Evolutionary conservation across 768 basidiomycete genomes (phyloP).

Genomic region (Suillus tomentosus): DNA sequence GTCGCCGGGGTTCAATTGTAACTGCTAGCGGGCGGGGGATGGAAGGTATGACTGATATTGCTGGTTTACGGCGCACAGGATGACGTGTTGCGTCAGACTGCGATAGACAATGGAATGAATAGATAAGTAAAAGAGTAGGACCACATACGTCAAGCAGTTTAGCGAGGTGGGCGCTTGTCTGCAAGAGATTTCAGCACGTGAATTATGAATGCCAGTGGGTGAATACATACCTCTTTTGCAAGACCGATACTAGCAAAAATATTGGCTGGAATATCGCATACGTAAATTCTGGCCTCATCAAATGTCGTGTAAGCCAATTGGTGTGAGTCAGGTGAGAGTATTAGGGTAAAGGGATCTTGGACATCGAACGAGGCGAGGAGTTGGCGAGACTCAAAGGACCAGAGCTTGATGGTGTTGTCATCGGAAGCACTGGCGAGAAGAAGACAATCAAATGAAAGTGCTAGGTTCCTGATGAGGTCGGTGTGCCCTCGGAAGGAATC

Average conservation of each 20-base stretch:
- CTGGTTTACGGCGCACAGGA: neutral
- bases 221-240: neutral
- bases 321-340: neutral
- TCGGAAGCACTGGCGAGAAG: neutral
- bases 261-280: neutral
- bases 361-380: neutral
- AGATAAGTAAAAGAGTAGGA: neutral
- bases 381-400: neutral
- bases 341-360: fast-evolving
- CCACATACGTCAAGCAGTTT: neutral
- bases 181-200: neutral
- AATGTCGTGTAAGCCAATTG: neutral
- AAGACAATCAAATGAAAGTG: neutral
- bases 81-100: neutral
- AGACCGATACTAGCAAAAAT: neutral
- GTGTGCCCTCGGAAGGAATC: neutral
- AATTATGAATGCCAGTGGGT: neutral
- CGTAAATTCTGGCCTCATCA: neutral
- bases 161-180: neutral
- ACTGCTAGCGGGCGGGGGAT: neutral
- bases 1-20: no score
- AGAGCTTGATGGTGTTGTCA: neutral
- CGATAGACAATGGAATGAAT: neutral
- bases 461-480: fast-evolving
- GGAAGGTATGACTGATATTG: neutral